These are phyloP conservation scores for Phialocephala sp. DNA, from an alignment of 2,329 filamentous ascomycete species.

Conservation along the genomic window DNA sequence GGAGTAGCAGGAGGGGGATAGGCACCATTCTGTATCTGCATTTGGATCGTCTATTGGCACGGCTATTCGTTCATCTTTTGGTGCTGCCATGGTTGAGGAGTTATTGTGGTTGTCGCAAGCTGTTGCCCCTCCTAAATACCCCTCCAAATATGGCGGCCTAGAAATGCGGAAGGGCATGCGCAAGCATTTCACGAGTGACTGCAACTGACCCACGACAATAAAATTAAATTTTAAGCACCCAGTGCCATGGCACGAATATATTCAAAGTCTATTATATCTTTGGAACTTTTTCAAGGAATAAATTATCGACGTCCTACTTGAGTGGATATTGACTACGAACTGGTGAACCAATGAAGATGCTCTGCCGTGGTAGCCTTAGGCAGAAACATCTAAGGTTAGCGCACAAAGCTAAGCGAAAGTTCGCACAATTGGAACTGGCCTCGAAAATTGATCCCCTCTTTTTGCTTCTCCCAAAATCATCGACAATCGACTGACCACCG, in stretches of 20 bases:
- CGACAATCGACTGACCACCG: constrained; percentile 45
- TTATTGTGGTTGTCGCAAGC: constrained; percentile 1
- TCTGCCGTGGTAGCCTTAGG: neutral
- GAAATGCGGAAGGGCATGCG: neutral
- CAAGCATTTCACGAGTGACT: neutral
- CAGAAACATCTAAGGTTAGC: neutral
- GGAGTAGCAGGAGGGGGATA: constrained; percentile 8
- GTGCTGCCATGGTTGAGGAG: constrained; percentile 59
- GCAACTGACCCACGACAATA: neutral
- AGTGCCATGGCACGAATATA: neutral
- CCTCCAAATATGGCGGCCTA: constrained; percentile 9
- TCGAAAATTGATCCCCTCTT: constrained; percentile 20
- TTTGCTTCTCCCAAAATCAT: constrained; percentile 32
- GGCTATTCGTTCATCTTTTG: constrained; percentile 66
- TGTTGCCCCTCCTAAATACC: constrained; percentile 8
- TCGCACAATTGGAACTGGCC: constrained; percentile 4
- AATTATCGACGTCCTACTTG: no score
- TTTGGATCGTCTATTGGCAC: constrained; percentile 96
- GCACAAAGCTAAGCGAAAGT: neutral
- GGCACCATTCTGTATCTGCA: constrained; percentile 95
- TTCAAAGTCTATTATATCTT: neutral
- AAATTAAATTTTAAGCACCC: neutral
- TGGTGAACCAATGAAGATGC: neutral
- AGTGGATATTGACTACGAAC: neutral
- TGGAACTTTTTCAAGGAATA: no score